A percentile compares a stretch with the other conserved stretches of the same genome.
Evolutionary conservation across 2,329 filamentous ascomycete genomes (phyloP).

Genomic region (Paramyrothecium roridum): DNA sequence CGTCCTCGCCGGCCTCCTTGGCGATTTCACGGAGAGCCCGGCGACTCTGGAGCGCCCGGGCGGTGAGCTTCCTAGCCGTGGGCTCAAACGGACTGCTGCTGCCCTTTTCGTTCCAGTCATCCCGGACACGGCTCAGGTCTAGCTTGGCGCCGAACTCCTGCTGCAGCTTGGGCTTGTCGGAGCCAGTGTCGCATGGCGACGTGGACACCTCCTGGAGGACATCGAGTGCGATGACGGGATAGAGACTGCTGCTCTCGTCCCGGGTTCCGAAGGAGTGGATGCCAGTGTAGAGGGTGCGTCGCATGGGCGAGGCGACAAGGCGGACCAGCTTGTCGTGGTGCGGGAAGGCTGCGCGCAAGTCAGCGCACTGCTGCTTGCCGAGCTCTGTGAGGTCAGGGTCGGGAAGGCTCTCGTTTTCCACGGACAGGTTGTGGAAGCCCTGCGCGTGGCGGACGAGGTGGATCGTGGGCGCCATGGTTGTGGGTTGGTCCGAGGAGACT

Average conservation of each 20-base stretch:
- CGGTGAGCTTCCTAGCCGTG: constrained; percentile 49
- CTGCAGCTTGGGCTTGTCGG: constrained; percentile 47
- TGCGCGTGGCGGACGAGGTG: constrained; percentile 72
- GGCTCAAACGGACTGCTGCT: constrained; percentile 42
- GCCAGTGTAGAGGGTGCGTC: constrained; percentile 77
- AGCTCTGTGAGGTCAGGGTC: constrained; percentile 76
- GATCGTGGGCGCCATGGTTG: constrained; percentile 50
- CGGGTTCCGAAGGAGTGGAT: constrained; percentile 62
- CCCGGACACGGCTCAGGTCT: constrained; percentile 58
- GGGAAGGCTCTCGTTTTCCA: constrained; percentile 66
- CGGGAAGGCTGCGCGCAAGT: constrained; percentile 61
- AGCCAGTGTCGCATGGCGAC: constrained; percentile 74
- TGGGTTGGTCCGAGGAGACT: neutral
- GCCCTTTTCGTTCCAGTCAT: constrained; percentile 70
- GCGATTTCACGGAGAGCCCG: constrained; percentile 50
- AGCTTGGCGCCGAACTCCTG: constrained; percentile 61
- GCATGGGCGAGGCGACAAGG: constrained; percentile 75
- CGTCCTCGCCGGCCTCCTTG: constrained; percentile 45
- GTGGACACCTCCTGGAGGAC: constrained; percentile 76
- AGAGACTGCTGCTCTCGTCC: constrained; percentile 22
- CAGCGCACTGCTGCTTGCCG: constrained; percentile 72
- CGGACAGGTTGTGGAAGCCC: constrained; percentile 76
- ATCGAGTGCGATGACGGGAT: constrained; percentile 63
- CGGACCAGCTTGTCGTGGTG: constrained; percentile 63
- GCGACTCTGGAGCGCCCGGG: constrained; percentile 59